These are phyloP conservation scores for Pyracantha coccinea DNA, from an alignment of 331 rosid species.

Conservation along the genomic window DNA sequence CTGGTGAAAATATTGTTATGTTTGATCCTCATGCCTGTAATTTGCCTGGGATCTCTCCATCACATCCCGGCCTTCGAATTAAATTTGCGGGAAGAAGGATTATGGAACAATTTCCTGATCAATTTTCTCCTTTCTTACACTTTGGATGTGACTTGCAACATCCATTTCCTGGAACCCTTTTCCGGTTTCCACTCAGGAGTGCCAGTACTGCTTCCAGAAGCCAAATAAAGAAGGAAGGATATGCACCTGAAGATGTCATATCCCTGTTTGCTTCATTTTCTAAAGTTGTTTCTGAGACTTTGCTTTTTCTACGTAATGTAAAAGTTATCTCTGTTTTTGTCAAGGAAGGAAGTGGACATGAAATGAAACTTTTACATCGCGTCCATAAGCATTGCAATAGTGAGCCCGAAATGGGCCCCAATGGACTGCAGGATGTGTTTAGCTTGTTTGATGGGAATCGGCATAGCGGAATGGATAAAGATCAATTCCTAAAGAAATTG, in stretches of 20 bases:
- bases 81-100: constrained; percentile 82
- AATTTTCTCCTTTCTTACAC: constrained; percentile 85
- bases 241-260: constrained; percentile 76
- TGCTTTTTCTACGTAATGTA: constrained; percentile 78
- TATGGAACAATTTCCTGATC: constrained; percentile 97
- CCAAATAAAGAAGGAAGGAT: constrained; percentile 89
- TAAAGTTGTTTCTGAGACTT: constrained; percentile 77
- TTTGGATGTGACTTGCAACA: constrained; percentile 93
- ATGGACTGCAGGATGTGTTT: constrained; percentile 55
- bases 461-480: constrained; percentile 58
- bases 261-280: constrained; percentile 77
- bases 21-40: constrained; percentile 94
- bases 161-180: constrained; percentile 87
- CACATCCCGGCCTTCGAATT: constrained; percentile 94
- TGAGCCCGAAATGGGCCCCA: constrained; percentile 53
- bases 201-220: constrained; percentile 79
- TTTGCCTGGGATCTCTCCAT: constrained; percentile 99
- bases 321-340: constrained; percentile 74
- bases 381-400: constrained; percentile 48
- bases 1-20: constrained; percentile 93
- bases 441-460: constrained; percentile 51
- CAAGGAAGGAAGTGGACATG: constrained; percentile 77
- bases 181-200: constrained; percentile 91
- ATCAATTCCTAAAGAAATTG: constrained; percentile 64
- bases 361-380: constrained; percentile 79